Evolutionary conservation across 2,329 filamentous ascomycete genomes (phyloP).

Genomic region (Trichoderma polysporum): DNA sequence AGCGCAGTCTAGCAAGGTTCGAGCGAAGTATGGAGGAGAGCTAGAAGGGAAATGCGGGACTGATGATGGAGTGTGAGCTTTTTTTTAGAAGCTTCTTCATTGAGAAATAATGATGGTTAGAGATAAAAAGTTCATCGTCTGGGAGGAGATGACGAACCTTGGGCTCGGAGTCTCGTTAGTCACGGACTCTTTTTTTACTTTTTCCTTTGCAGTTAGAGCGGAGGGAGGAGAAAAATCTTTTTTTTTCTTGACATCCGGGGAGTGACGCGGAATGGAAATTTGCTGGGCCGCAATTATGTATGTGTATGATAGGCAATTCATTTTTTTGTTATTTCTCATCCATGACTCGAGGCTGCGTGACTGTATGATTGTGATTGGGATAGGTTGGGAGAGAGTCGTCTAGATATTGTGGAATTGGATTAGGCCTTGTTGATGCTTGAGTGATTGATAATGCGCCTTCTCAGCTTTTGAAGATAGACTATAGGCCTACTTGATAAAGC

Average conservation of each 20-base stretch:
- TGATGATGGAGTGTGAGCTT: conserved; percentile 12
- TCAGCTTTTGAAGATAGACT: not conserved
- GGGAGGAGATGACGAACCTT: conserved; percentile 7
- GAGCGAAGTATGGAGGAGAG: conserved; percentile 11
- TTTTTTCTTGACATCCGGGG: not conserved
- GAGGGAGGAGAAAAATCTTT: conserved; percentile 1
- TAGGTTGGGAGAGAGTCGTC: not conserved
- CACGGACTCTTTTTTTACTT: conserved; percentile 6
- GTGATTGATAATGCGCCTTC: not conserved
- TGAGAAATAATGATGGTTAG: conserved; percentile 11
- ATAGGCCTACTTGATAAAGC: not conserved
- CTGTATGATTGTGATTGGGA: not conserved
- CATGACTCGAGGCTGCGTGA: not conserved
- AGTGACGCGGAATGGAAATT: conserved; percentile 17
- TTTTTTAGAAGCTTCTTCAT: conserved; percentile 7
- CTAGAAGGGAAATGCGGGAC: conserved; percentile 2
- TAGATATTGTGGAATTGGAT: not conserved
- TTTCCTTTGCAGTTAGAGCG: conserved; percentile 20
- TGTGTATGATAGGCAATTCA: conserved; percentile 35
- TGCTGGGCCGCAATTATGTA: conserved; percentile 11
- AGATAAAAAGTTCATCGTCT: conserved; percentile 18
- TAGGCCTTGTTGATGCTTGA: not conserved
- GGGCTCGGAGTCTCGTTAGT: conserved; percentile 7
- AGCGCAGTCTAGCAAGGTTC: not conserved
- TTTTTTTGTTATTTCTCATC: conserved; percentile 13